Evolutionary conservation across 83 land plant genomes (phyloP).

Genomic region (Larix sibirica): DNA sequence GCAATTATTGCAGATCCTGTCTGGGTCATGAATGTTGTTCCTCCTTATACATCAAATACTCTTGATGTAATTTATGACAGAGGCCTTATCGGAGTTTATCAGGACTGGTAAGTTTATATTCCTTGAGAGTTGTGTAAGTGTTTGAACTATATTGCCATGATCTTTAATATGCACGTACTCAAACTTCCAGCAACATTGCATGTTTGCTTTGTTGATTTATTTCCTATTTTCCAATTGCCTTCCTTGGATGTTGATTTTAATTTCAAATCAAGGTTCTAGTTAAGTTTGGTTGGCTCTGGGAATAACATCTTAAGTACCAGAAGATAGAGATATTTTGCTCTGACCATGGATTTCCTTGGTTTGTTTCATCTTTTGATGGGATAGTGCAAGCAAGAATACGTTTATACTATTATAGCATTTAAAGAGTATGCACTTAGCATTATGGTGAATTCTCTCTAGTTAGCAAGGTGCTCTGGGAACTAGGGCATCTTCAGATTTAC

Average conservation of each 20-base stretch:
- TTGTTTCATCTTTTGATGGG: background rate
- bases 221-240: background rate
- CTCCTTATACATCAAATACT: constrained; percentile 62
- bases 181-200: background rate
- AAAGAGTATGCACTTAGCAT: background rate
- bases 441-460: background rate
- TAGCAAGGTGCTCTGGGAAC: background rate
- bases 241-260: background rate
- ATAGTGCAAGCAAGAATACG: background rate
- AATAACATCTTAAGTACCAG: background rate
- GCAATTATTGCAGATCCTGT: constrained; percentile 70
- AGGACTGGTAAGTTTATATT: constrained; percentile 77
- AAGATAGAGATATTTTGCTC: background rate
- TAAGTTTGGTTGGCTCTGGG: background rate
- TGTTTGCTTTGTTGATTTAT: background rate
- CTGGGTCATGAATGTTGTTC: constrained; percentile 98
- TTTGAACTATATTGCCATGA: background rate
- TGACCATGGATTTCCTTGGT: background rate
- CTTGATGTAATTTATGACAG: constrained; percentile 80
- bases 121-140: background rate
- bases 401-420: background rate
- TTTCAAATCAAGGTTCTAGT: background rate
- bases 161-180: background rate
- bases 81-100: constrained; percentile 89
- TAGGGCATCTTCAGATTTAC: background rate